A percentile compares a stretch with the other conserved stretches of the same genome.
These are phyloP conservation scores for Nemania bipapillata DNA, from an alignment of 2,329 filamentous ascomycete genomes.

Conservation along the genomic window DNA sequence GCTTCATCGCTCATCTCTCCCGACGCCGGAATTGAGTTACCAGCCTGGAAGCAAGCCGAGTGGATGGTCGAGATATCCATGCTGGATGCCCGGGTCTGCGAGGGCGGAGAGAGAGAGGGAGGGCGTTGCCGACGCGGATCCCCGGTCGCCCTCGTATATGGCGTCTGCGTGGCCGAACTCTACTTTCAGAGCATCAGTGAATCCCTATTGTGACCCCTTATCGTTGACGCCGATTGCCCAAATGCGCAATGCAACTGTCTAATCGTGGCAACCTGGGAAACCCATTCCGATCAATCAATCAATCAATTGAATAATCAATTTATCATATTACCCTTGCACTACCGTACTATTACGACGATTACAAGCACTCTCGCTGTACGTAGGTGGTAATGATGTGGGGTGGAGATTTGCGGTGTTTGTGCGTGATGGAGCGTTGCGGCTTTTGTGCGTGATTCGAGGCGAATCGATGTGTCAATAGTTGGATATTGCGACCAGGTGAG, in stretches of 20 bases:
- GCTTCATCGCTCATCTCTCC: background rate
- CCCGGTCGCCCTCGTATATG: background rate
- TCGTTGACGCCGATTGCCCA: background rate
- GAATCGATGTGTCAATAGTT: background rate
- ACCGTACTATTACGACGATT: no score
- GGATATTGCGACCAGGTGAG: background rate
- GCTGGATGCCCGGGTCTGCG: background rate
- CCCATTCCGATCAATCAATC: background rate
- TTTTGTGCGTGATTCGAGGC: conserved; percentile 22
- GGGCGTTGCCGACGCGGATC: background rate
- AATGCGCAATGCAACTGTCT: background rate
- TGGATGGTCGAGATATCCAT: background rate
- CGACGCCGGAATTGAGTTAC: background rate
- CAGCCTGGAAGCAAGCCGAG: background rate
- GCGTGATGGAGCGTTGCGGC: conserved; percentile 18
- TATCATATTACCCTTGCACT: no score
- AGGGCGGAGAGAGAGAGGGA: background rate
- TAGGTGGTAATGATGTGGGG: conserved; percentile 13
- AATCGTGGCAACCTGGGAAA: background rate
- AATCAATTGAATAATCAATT: no score
- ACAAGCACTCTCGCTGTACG: no score
- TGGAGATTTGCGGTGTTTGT: conserved; percentile 32
- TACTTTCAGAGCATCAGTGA: background rate
- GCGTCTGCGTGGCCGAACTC: background rate
- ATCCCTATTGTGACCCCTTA: background rate